Evolutionary conservation across 495 filamentous ascomycete genomes (phyloP).

Genomic region (Cryomyces minteri): DNA sequence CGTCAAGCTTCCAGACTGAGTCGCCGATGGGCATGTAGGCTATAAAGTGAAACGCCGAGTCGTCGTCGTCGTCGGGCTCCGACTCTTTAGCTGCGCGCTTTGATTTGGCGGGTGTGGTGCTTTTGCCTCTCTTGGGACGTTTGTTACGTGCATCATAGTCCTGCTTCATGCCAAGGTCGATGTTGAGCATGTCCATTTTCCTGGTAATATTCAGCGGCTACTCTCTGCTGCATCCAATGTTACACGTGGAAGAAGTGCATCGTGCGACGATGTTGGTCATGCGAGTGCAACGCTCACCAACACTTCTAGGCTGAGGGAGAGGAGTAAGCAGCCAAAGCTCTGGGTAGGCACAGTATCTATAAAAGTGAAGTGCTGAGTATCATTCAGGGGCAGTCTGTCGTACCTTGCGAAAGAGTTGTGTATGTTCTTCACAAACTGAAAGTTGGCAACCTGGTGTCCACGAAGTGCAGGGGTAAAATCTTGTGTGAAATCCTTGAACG

Average conservation of each 20-base stretch:
- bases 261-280: too few relatives aligned
- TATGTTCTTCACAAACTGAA: slow-evolving; percentile 55
- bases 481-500: slow-evolving; percentile 54
- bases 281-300: neutral
- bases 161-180: slow-evolving; percentile 44
- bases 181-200: slow-evolving; percentile 62
- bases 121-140: neutral
- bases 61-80: slow-evolving; percentile 27
- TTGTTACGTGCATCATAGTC: slow-evolving; percentile 6
- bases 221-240: too few relatives aligned
- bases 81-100: neutral
- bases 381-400: slow-evolving; percentile 29
- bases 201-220: slow-evolving; percentile 12
- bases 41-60: slow-evolving; percentile 65
- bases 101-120: neutral
- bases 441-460: slow-evolving; percentile 54
- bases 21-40: slow-evolving; percentile 66
- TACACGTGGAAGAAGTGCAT: too few relatives aligned
- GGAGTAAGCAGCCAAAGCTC: too few relatives aligned
- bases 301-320: too few relatives aligned
- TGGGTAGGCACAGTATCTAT: neutral
- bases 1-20: slow-evolving; percentile 79
- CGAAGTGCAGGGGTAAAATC: slow-evolving; percentile 50
- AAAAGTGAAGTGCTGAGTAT: neutral
- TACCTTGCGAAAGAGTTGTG: slow-evolving; percentile 63